Evolutionary conservation across 345 rosid genomes (phyloP), one percentile per base, ranked within the genome.

Genomic region (Hypericum androsaemum): DNA sequence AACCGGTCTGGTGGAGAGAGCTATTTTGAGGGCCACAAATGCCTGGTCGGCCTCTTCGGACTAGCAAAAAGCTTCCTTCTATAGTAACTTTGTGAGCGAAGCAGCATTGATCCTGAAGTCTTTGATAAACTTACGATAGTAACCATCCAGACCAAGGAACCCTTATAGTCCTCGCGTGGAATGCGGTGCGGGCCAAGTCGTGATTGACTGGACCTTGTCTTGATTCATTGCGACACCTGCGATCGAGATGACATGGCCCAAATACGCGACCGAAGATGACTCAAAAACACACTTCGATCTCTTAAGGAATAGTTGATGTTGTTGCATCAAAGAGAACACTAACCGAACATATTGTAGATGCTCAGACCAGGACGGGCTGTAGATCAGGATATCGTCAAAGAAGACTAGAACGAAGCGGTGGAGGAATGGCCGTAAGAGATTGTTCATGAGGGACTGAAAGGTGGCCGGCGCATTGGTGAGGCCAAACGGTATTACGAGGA

Each of bases 371-470:
- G 8, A 8, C 9, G 5, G 13, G 0, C 7, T 17, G 15, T 53
- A 53, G 7, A 53, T 39, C 5, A 53, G 43, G 12, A 9, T 53
- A 15, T 53, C 43, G 6, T 12, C 43, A 8, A 53, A 7, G 15
- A 53, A 36, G 2, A 53, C 57, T 16, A 39, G 7, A 38, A 53
- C 15, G 7, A 38, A 28, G 5, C 38, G 36, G 8, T 37, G 10
- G 8, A 53, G 37, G 17, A 2, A 13, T 13, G 2, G 6, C 12
- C 14, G 40, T 5, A 38, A 53, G 8, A 53, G 6, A 12, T 53
- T 47, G 41, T 54, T 54, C 47, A 54, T 54, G 11, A 54, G 6
- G 10, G 37, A 1, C 37, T 52, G 42, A n/a, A 52, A 52, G 5
- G 42, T 52, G 9, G 56, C 11, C 7, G 48, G 58, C 2, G 58